Base-by-base conservation (phyloP, 768 basidiomycete genomes). In the Mycena haematopus region DNA sequence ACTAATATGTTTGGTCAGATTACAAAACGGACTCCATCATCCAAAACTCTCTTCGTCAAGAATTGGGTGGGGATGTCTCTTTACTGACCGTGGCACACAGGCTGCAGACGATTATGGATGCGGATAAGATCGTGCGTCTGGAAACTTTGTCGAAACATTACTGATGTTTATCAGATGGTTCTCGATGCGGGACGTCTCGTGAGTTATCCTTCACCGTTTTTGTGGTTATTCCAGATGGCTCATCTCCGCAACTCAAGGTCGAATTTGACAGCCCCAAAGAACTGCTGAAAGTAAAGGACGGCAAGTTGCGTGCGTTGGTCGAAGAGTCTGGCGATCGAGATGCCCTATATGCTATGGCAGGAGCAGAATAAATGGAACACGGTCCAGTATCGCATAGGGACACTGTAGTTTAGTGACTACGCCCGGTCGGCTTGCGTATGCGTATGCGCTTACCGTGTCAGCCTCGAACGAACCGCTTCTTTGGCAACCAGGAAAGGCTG, bases 281-380 rank as follows among this genome's bases (percentile, higher is more conserved):
- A 27, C 73, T 91, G 54, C 78, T 90, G 24, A 74, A 75, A 58
- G 83, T 84, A 21, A 70, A 83, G 52, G 74, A 75, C 24, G 83
- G 86, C 10, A 76, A 76, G 70, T 70, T 88, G 22, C 79, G 80
- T 47, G 76, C 82, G 1, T 73, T 89, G 33, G 85, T 89, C 1
- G 82, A 87, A 42, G 82, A 85, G 69, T 86, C 83, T 42, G 82
- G 79, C 17, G 86, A 88, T 63, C 82, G 72, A 65, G 79, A 82
- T 42, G 67, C 65, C 27, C 65, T 88, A 44, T 79, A 80, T 31
- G 29, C 29, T 31, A 31, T 31, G 29, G 29, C 29, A 9, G 29
- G 29, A 31, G 29, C 29, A 31, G 29, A 31, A 31, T 31, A 31
- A 31, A n/a, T n/a, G n/a, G n/a, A n/a, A n/a, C n/a, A n/a, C n/a